Base-by-base conservation (phyloP, 2,329 filamentous ascomycete species). In the Botrytis fragariae region DNA sequence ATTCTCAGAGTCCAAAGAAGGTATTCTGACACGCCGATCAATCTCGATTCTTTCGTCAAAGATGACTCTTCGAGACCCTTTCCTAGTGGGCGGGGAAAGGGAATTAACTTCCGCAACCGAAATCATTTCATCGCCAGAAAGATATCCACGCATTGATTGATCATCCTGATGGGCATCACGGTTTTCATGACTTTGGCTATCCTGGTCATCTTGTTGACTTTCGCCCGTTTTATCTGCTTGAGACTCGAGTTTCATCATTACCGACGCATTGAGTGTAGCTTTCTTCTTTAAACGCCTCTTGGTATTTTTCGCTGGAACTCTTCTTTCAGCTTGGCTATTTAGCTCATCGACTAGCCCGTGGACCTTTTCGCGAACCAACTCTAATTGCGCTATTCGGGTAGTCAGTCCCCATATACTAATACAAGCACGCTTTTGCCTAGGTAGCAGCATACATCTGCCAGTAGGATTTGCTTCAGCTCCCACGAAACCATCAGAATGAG, bases 401-500 rank as follows among this genome's bases (percentile, higher is more conserved):
- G 60, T 63, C 37, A 74, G 32, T 45, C 61, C 70, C 3, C 63
- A 35, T 39, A 48, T 44, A 54, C n/a, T 62, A 8, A 42, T 16
- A 29, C 63, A 44, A 22, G 32, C 25, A 25, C 63, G 42, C 32
- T 69, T 70, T 37, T 44, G n/a, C 29, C 69, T 69, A 45, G 57
- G 60, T 18, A 74, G n/a, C 25, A 72, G 74, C 78, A 79, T 79
- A 39, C 61, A 71, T 37, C 63, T 54, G 4, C 77, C 78, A n/a
- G 74, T 79, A 5, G 77, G 76, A 20, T 73, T 39, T 25, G 74
- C 75, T 72, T 80, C 79, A 29, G 74, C 72, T 14, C 77, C 78
- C 48, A 77, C 74, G 71, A 80, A 80, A 0, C 79, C 79, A 69
- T 80, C 79, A 1, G 76, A 78, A 42, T 75, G 77, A 14, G 72